These are phyloP conservation scores for Sanghuangporus weigelae DNA, from an alignment of 1,284 basidiomycete species.

Conservation along the genomic window DNA sequence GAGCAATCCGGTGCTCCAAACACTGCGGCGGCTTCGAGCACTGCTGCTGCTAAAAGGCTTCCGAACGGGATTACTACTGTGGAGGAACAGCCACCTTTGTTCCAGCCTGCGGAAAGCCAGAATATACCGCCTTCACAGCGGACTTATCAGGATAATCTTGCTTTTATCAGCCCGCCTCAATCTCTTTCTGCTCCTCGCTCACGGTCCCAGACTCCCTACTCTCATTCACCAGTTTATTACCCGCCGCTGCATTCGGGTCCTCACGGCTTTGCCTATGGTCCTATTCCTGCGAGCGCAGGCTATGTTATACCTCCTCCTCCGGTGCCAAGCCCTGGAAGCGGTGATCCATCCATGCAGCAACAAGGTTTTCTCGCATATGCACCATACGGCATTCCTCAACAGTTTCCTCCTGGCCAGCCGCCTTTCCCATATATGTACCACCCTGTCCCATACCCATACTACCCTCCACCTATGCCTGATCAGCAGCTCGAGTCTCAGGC, in stretches of 20 bases:
- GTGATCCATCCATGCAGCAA: background rate
- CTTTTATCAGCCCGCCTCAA: background rate
- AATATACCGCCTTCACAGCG: background rate
- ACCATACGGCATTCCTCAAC: conserved; percentile 5
- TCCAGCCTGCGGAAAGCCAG: background rate
- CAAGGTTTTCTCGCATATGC: conserved; percentile 7
- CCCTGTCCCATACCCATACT: conserved; percentile 10
- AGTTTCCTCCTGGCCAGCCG: conserved; percentile 4
- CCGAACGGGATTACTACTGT: background rate
- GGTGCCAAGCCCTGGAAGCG: conserved; percentile 1
- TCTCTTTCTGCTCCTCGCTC: conserved; percentile 12
- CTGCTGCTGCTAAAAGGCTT: background rate
- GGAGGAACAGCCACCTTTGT: background rate
- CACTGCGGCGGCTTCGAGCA: background rate
- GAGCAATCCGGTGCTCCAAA: conserved; percentile 1
- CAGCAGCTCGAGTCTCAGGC: background rate
- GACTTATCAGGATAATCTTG: background rate
- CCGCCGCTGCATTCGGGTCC: background rate
- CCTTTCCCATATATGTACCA: conserved; percentile 15
- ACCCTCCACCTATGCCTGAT: conserved; percentile 4
- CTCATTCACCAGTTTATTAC: conserved; percentile 17
- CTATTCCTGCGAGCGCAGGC: background rate
- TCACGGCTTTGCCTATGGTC: conserved; percentile 4
- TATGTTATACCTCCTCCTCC: conserved; percentile 4
- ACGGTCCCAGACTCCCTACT: conserved; percentile 14